Evolutionary conservation across 345 rosid genomes (phyloP), one percentile per base, ranked within the genome.

Genomic region (Draba incana): DNA sequence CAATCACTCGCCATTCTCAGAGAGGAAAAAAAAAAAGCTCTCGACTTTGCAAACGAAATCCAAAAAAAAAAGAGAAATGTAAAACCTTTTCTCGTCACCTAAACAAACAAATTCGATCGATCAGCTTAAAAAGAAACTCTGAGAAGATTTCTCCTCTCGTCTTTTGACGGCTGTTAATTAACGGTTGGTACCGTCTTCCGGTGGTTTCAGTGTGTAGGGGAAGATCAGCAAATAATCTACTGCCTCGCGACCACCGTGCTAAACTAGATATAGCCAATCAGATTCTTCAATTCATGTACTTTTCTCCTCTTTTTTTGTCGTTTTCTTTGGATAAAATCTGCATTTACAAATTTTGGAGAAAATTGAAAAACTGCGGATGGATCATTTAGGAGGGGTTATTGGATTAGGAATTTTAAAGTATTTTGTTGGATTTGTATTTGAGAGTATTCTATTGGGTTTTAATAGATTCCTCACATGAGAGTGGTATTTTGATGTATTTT

Each of bases 131-230:
- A 51, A 30, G 45, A 58, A 52, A 48, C 53, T 54, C 51, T 57
- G 6, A 2, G 41, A 57, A 28, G 47, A 12, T 10, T 16, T 38
- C 46, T 57, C 38, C 15, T 48, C 66, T 56, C 65, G 54, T 24
- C 62, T 20, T 56, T 51, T 76, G 86, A 81, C 84, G 84, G 80
- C 83, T 72, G 84, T 82, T 71, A 84, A 72, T 62, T 79, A 81
- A 79, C 89, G 86, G 87, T 81, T 81, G 75, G 76, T 63, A 68
- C 68, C 67, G 66, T 75, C 80, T 77, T 76, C 73, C 76, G 72
- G 77, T 69, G 65, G 75, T 62, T 64, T 47, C 60, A 41, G 45
- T 46, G 59, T 51, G 8, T 10, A 28, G 72, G 72, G 49, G 48
- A 35, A 49, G 55, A 48, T 42, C 67, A 12, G 48, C 43, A 7